These are phyloP conservation scores for Penicillium palitans DNA, from an alignment of 2,329 filamentous ascomycete species.

Conservation along the genomic window DNA sequence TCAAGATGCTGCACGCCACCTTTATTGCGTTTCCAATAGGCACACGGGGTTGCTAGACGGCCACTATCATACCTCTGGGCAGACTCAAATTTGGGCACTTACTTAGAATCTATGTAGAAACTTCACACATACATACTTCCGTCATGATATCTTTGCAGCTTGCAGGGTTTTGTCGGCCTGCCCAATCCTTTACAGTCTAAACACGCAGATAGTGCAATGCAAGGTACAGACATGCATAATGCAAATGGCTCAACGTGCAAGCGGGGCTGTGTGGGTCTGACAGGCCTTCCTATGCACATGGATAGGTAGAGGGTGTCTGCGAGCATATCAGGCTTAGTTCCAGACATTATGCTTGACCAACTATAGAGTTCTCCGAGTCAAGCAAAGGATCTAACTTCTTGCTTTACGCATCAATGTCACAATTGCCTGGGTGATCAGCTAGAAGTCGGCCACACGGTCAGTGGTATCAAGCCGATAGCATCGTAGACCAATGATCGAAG, in stretches of 20 bases:
- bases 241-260: neutral
- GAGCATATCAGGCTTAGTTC: neutral
- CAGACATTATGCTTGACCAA: neutral
- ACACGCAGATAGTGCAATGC: neutral
- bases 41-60: neutral
- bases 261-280: neutral
- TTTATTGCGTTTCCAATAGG: neutral
- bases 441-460: neutral
- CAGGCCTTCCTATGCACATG: neutral
- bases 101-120: too few species aligned
- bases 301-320: neutral
- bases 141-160: too few species aligned
- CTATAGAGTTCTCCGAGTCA: neutral
- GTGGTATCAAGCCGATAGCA: neutral
- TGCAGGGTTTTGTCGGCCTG: too few species aligned
- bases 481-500: neutral
- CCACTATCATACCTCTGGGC: too few species aligned
- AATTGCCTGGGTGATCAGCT: neutral
- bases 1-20: neutral
- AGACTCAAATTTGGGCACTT: neutral
- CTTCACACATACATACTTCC: too few species aligned
- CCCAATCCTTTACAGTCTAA: neutral
- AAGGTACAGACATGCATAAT: neutral
- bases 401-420: neutral
- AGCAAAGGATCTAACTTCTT: neutral